These are phyloP conservation scores for Aspergillus steynii DNA, from an alignment of 495 filamentous ascomycete genomes.

Conservation along the genomic window DNA sequence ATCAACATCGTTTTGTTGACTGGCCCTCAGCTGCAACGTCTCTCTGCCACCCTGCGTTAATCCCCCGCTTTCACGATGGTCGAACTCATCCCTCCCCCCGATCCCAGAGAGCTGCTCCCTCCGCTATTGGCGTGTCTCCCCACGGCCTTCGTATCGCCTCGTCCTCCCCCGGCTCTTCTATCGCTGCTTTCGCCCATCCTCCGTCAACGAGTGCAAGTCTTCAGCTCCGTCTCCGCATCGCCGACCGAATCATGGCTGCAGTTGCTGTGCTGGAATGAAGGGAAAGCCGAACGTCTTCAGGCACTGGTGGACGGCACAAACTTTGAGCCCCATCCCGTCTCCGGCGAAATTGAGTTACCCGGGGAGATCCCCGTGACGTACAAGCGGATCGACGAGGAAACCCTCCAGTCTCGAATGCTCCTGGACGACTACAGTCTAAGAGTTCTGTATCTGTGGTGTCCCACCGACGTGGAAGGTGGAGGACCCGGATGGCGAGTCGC, in stretches of 20 bases:
- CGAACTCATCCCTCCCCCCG: constrained; percentile 62
- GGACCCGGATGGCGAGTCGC: constrained; percentile 80
- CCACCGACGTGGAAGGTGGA: constrained; percentile 63
- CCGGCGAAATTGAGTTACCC: constrained; percentile 81
- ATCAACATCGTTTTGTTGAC: too few relatives aligned
- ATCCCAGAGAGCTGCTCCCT: constrained; percentile 63
- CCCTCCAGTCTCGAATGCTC: constrained; percentile 67
- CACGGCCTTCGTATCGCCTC: constrained; percentile 73
- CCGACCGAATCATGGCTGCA: constrained; percentile 80
- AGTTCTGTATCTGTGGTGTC: constrained; percentile 66
- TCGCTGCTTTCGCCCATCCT: constrained; percentile 88
- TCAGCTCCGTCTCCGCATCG: constrained; percentile 56
- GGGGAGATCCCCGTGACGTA: constrained; percentile 66
- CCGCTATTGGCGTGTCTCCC: constrained; percentile 86
- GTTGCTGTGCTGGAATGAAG: constrained; percentile 80
- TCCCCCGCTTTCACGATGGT: constrained; percentile 36
- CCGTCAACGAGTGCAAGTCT: constrained; percentile 79
- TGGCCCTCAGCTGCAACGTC: background rate
- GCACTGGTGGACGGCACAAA: constrained; percentile 62
- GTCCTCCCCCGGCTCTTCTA: constrained; percentile 74
- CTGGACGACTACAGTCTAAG: constrained; percentile 56
- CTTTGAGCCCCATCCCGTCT: constrained; percentile 88
- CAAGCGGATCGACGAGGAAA: constrained; percentile 80
- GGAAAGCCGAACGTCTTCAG: constrained; percentile 66
- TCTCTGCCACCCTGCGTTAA: constrained; percentile 3